A percentile compares a stretch with the other conserved stretches of the same genome.
These are phyloP conservation scores for Colletotrichum zoysiae DNA, from an alignment of 2,329 filamentous ascomycete genomes.

Conservation along the genomic window DNA sequence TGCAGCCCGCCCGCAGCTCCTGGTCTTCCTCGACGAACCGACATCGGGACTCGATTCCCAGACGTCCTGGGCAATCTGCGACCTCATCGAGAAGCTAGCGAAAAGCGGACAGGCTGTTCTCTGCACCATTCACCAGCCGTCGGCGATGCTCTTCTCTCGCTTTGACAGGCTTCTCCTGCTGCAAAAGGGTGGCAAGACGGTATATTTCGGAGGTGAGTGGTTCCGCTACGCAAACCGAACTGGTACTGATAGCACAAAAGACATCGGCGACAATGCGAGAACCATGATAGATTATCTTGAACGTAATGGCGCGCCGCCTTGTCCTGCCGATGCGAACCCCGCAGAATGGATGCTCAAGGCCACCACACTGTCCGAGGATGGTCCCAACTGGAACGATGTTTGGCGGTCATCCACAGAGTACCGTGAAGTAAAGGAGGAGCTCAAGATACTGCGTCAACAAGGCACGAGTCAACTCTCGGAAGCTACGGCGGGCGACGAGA, in stretches of 20 bases:
- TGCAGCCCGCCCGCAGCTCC: slow-evolving; percentile 77
- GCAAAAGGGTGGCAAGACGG: slow-evolving; percentile 67
- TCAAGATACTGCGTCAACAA: slow-evolving; percentile 44
- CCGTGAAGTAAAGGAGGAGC: slow-evolving; percentile 47
- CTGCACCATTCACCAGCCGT: slow-evolving; percentile 62
- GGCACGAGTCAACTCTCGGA: background rate
- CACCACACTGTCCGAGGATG: slow-evolving; percentile 46
- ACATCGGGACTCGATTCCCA: slow-evolving; percentile 82
- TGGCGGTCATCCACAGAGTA: slow-evolving; percentile 51
- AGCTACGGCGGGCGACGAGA: background rate
- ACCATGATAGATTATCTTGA: slow-evolving; percentile 71
- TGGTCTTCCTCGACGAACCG: slow-evolving; percentile 83
- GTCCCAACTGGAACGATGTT: slow-evolving; percentile 52
- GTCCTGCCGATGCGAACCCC: slow-evolving; percentile 69
- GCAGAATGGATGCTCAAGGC: slow-evolving; percentile 75
- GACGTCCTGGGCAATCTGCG: slow-evolving; percentile 80
- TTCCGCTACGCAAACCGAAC: fast-evolving
- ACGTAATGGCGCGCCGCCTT: slow-evolving; percentile 67
- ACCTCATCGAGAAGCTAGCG: slow-evolving; percentile 75
- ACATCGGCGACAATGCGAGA: slow-evolving; percentile 56
- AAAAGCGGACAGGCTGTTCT: slow-evolving; percentile 59
- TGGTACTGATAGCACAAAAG: background rate
- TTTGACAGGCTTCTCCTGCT: slow-evolving; percentile 69
- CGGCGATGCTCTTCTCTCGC: slow-evolving; percentile 58
- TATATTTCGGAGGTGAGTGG: slow-evolving; percentile 68